phyloP scores from a whole-genome alignment of 768 basidiomycete genomes.

The Pisolithus tinctorius region DNA sequence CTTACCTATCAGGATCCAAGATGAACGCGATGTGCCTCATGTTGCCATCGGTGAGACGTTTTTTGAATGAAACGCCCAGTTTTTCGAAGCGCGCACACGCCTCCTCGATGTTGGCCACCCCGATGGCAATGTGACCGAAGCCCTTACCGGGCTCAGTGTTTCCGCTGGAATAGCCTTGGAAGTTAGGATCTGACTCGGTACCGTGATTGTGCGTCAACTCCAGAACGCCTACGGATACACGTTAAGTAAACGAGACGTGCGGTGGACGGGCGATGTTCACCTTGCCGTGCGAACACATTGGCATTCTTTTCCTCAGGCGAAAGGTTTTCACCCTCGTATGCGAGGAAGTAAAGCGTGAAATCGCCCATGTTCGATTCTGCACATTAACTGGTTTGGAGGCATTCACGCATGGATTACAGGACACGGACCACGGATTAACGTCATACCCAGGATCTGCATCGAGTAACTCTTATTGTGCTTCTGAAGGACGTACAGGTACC shows the following conservation, averaged over 20 bases:
- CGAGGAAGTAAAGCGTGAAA: conserved; percentile 85
- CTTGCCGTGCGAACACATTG: conserved; percentile 57
- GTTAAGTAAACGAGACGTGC: background rate
- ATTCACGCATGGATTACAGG: background rate
- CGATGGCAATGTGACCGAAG: conserved; percentile 87
- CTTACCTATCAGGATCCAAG: conserved; percentile 77
- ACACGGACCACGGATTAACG: conserved; percentile 50
- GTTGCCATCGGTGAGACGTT: conserved; percentile 75
- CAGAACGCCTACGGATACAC: conserved; percentile 47
- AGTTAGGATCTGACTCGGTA: conserved; percentile 71
- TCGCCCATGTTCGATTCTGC: conserved; percentile 48
- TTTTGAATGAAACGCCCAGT: conserved; percentile 81
- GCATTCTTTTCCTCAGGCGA: conserved; percentile 45
- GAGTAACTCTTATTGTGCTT: background rate
- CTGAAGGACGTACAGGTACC: background rate
- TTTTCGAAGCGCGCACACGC: conserved; percentile 81
- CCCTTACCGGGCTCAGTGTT: conserved; percentile 74
- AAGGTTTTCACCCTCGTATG: conserved; percentile 54
- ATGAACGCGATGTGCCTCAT: conserved; percentile 84
- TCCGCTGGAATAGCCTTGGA: conserved; percentile 80
- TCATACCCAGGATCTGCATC: conserved; percentile 63
- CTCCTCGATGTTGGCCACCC: conserved; percentile 74
- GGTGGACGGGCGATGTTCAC: conserved; percentile 24
- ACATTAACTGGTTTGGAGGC: conserved; percentile 3
- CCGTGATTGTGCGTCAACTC: conserved; percentile 90